Base-by-base conservation (phyloP, 306 rosid genomes). In the Ziziphus jujuba region DNA sequence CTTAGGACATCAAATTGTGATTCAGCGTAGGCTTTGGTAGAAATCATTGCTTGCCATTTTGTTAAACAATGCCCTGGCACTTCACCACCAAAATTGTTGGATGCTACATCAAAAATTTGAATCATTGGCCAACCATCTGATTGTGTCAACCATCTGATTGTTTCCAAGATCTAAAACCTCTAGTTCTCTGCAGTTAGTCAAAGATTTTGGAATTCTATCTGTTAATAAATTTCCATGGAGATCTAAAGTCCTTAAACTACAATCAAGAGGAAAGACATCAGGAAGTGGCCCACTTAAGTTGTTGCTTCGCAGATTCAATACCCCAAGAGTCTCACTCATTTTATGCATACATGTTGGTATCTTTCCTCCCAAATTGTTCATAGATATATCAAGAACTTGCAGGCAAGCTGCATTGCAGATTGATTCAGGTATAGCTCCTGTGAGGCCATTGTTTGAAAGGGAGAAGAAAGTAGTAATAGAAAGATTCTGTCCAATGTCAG, bases 161-260 rank as follows among this genome's bases (percentile, higher is more conserved):
- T 49, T 54, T 24, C 75, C 87, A 33, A 80, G 56, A 67, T 84
- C 58, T 1, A 85, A 8, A 28, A 81, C 77, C 34, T 84, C 80
- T 12, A 82, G 44, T 7, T 0, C 0, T 44, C 11, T 1, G 71
- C 85, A 85, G 0, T 66, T 62, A 2, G 20, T 21, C 1, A 85
- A 50, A 6, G 86, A 72, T 40, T 12, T 52, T 7, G 87, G 87
- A 40, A 86, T 31, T 11, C 16, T 6, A 6, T 87, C 88, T 10
- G 16, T 1, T 2, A 86, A 7, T 0, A 0, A 3, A 72, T 86
- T 86, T 0, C 49, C 68, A 16, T 43, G 60, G 22, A 85, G 50
- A 49, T 68, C 73, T 12, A 82, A 36, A 35, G 80, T 85, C 34
- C 12, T 17, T 0, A 83, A 13, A 44, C 2, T 17, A 34, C 91